A percentile compares a stretch with the other conserved stretches of the same genome.
These are phyloP conservation scores for Arthrobotrys sphaeroides DNA, from an alignment of 2,329 filamentous ascomycete genomes.

Conservation along the genomic window DNA sequence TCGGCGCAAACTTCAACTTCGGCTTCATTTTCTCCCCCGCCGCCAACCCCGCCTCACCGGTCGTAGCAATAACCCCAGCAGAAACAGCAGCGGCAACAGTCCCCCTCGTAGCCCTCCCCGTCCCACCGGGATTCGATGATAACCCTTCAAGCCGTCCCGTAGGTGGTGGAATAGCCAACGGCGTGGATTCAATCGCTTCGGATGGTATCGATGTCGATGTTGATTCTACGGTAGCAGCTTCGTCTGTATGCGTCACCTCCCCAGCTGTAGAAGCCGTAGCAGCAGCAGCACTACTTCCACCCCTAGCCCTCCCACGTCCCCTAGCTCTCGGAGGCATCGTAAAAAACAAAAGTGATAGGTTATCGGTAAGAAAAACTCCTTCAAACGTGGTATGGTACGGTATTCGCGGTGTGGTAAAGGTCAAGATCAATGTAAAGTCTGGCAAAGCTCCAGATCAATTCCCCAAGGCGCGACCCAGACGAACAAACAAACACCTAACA, in stretches of 20 bases:
- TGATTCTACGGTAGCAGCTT: too few species aligned
- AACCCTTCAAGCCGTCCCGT: slow-evolving; percentile 56
- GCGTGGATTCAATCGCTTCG: slow-evolving; percentile 34
- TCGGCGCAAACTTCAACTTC: slow-evolving; percentile 57
- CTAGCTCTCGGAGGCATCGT: slow-evolving; percentile 46
- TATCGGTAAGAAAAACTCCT: not conserved
- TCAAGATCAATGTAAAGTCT: too few species aligned
- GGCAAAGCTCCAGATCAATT: too few species aligned
- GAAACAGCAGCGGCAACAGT: slow-evolving; percentile 7
- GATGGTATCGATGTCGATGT: not conserved
- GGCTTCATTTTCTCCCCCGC: slow-evolving; percentile 36
- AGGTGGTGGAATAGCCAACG: slow-evolving; percentile 56
- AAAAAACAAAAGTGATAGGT: not conserved
- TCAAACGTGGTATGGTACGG: too few species aligned
- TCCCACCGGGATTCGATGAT: slow-evolving; percentile 4
- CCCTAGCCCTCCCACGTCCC: slow-evolving; percentile 14
- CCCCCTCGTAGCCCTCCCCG: not conserved
- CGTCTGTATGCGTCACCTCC: too few species aligned
- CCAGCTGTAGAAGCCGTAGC: slow-evolving; percentile 3
- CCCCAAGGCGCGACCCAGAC: not conserved
- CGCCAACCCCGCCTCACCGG: not conserved
- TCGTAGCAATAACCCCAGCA: too few species aligned
- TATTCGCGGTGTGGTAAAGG: too few species aligned
- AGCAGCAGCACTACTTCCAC: slow-evolving; percentile 30
- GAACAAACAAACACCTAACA: not conserved